A percentile compares a stretch with the other conserved stretches of the same genome.
These are phyloP conservation scores for Pascua sp. DNA, from an alignment of 1,284 basidiomycete species.

Conservation along the genomic window DNA sequence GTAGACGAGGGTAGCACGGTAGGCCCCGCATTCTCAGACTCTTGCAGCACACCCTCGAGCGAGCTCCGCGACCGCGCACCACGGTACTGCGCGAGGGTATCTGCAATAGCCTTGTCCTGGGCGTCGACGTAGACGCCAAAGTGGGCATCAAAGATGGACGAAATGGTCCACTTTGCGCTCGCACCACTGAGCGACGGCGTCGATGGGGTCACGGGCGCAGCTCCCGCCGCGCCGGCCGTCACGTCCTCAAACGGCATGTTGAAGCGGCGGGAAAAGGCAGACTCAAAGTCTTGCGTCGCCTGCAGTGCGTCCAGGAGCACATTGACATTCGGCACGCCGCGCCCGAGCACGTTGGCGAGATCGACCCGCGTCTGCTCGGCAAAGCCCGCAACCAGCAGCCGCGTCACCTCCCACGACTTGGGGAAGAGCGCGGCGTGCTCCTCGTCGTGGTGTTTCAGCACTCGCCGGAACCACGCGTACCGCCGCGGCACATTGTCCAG, in stretches of 20 bases:
- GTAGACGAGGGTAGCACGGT: conserved; percentile 87
- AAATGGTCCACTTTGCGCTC: conserved; percentile 59
- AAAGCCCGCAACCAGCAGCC: conserved; percentile 75
- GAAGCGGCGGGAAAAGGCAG: conserved; percentile 72
- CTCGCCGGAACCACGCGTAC: conserved; percentile 92
- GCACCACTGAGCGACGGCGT: conserved; percentile 24
- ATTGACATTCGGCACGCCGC: conserved; percentile 63
- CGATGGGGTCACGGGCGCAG: neutral
- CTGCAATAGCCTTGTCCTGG: conserved; percentile 68
- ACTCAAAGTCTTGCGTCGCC: conserved; percentile 80
- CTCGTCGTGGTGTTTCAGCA: conserved; percentile 82
- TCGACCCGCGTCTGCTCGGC: conserved; percentile 69
- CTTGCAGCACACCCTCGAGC: conserved; percentile 58
- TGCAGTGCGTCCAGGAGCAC: conserved; percentile 78
- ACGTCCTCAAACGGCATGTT: conserved; percentile 57
- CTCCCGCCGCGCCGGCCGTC: conserved; percentile 10
- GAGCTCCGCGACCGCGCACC: conserved; percentile 64
- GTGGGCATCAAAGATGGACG: conserved; percentile 84
- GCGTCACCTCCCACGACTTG: conserved; percentile 73
- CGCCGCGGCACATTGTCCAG: conserved; percentile 90
- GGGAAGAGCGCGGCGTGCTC: conserved; percentile 83
- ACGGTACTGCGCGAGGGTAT: conserved; percentile 66
- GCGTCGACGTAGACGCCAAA: conserved; percentile 92
- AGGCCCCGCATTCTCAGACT: conserved; percentile 56
- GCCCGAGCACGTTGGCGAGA: conserved; percentile 50